These are phyloP conservation scores for Solanum appendiculatum DNA, from an alignment of 257 asterid genomes.

Conservation along the genomic window DNA sequence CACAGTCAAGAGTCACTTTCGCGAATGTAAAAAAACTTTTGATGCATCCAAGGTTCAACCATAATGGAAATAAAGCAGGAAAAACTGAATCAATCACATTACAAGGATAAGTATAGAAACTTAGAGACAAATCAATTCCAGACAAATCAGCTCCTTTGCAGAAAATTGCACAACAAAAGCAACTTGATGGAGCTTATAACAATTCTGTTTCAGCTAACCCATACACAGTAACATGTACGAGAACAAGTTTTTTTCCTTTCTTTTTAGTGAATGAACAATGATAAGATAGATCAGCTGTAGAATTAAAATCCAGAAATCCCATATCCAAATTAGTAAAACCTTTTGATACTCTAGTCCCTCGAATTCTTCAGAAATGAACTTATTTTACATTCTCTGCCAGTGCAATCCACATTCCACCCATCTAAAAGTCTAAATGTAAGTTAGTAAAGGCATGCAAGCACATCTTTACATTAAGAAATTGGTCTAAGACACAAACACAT, in stretches of 20 bases:
- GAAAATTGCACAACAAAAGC: neutral
- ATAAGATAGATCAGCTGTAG: neutral
- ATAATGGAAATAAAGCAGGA: neutral
- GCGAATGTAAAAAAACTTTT: neutral
- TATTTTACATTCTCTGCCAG: neutral
- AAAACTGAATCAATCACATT: neutral
- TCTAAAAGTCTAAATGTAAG: neutral
- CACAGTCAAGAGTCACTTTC: neutral
- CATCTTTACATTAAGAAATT: neutral
- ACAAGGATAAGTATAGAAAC: neutral
- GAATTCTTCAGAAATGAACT: neutral
- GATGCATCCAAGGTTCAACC: neutral
- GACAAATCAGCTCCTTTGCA: neutral
- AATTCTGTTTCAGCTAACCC: neutral
- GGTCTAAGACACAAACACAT: neutral
- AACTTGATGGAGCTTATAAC: neutral
- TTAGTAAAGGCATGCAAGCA: neutral
- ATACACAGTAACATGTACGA: neutral
- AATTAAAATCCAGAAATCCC: neutral
- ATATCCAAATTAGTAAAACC: neutral
- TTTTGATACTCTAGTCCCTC: neutral
- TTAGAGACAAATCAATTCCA: neutral
- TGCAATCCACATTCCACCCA: neutral
- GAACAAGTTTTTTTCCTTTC: neutral
- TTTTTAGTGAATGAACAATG: neutral